Base-by-base conservation (phyloP, 257 asterid species). In the Rauvolfia tetraphylla region DNA sequence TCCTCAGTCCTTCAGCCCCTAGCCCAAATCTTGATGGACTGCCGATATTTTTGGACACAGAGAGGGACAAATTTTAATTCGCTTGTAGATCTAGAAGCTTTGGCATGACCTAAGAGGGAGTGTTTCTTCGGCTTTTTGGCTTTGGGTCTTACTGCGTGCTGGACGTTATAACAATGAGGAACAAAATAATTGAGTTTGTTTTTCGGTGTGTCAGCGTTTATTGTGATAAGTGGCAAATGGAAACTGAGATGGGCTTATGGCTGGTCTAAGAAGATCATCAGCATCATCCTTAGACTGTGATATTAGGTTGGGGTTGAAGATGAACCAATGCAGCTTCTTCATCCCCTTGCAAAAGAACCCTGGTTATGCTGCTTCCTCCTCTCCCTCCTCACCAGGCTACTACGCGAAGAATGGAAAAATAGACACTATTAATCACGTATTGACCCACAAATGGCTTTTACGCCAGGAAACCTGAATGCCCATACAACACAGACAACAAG, bases 281-380 rank as follows among this genome's bases (percentile, higher is more conserved):
- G 27, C 11, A n/a, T 27, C 80, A 27, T 54, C 79, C 23, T 71
- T 57, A 25, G 80, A 80, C 11, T 83, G 70, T 72, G 89, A 87
- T 74, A 83, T 84, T 31, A 90, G 80, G 13, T 66, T 88, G 78
- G 95, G 85, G 71, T 82, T 91, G 79, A 87, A 82, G 84, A 86
- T 86, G 89, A 33, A 71, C 84, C 22, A 69, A 67, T 78, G 79
- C 66, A 27, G 58, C 71, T 36, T 74, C 72, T 56, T 71, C 81
- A 22, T 62, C 59, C 63, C 51, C 81, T 71, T 68, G 67, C 69
- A 80, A 74, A 59, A 75, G 73, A 72, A 75, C 77, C 49, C 66
- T 76, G 71, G 49, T 76, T 67, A 76, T 57, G 54, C 31, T 39
- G 58, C 82, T 79, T 36, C 73, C 71, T 72, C 78, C 81, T 27